Percentiles rank a stretch among this genome's conserved stretches.
These are phyloP conservation scores for Copromyces sp. DNA, from an alignment of 495 filamentous ascomycete genomes.

Conservation along the genomic window DNA sequence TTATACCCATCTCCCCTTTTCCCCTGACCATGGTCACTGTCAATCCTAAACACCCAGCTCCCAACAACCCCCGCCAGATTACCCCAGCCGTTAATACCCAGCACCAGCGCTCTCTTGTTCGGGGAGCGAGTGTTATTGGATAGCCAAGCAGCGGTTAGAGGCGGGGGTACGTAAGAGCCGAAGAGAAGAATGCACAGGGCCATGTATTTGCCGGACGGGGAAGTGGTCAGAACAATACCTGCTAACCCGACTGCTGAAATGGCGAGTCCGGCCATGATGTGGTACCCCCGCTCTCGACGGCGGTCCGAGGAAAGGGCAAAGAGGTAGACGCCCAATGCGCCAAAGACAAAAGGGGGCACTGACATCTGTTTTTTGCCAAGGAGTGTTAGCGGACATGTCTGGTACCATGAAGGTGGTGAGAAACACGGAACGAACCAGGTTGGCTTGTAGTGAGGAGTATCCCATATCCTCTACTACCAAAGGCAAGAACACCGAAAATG, in stretches of 20 bases:
- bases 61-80: constrained; percentile 47
- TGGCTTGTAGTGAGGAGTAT: constrained; percentile 34
- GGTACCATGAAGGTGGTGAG: background rate
- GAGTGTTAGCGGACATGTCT: background rate
- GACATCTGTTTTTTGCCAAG: constrained; percentile 23
- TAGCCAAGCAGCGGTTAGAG: constrained; percentile 49
- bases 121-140: constrained; percentile 35
- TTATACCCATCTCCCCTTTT: background rate
- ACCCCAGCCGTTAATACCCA: constrained; percentile 52
- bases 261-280: constrained; percentile 38
- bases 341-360: constrained; percentile 45
- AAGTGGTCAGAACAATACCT: constrained; percentile 27
- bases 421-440: constrained; percentile 24
- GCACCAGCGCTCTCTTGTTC: constrained; percentile 41
- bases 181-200: constrained; percentile 44
- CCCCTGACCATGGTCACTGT: constrained; percentile 23
- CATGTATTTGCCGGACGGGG: constrained; percentile 31
- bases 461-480: constrained; percentile 37
- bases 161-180: constrained; percentile 44
- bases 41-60: constrained; percentile 31
- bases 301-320: constrained; percentile 19
- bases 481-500: constrained; percentile 48
- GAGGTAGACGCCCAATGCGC: constrained; percentile 35
- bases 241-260: constrained; percentile 38
- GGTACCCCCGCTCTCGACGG: constrained; percentile 33